Percentiles rank a stretch among this genome's conserved stretches.
phyloP scores from a whole-genome alignment of 1,139 yeast species.

The Nakaseomyces kungkrabaensis region DNA sequence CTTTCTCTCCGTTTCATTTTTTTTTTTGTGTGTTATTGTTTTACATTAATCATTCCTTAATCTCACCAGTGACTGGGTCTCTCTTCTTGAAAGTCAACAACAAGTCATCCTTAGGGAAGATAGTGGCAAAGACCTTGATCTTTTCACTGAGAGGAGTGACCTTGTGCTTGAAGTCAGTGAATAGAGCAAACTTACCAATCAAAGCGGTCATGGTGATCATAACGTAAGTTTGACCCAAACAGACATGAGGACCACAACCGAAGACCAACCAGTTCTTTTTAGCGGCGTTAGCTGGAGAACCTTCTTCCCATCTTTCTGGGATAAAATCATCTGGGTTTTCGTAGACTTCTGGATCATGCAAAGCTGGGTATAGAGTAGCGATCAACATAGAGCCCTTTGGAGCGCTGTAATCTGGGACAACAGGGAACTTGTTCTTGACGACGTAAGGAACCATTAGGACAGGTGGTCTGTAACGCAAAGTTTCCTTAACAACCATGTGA shows the following conservation, averaged over 20 bases:
- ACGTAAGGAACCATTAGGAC: slow-evolving; percentile 96
- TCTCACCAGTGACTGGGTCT: slow-evolving; percentile 36
- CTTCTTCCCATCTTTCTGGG: slow-evolving; percentile 91
- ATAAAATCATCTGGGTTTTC: slow-evolving; percentile 87
- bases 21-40: neutral
- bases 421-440: slow-evolving; percentile 76
- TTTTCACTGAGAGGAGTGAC: slow-evolving; percentile 79
- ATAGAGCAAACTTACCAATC: slow-evolving; percentile 80
- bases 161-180: slow-evolving; percentile 71
- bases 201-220: slow-evolving; percentile 79
- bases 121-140: slow-evolving; percentile 92
- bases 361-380: slow-evolving; percentile 89
- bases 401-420: slow-evolving; percentile 72
- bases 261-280: slow-evolving; percentile 92
- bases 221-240: slow-evolving; percentile 90
- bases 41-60: slow-evolving; percentile 11
- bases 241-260: slow-evolving; percentile 94
- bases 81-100: slow-evolving; percentile 62
- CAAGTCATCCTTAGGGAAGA: slow-evolving; percentile 94
- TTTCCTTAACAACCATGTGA: slow-evolving; percentile 79
- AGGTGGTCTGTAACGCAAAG: slow-evolving; percentile 92
- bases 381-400: slow-evolving; percentile 97
- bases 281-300: slow-evolving; percentile 48
- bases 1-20: neutral
- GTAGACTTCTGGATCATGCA: slow-evolving; percentile 94